phyloP scores from a whole-genome alignment of 2,329 filamentous ascomycete species.

The Coniochaeta sp. region DNA sequence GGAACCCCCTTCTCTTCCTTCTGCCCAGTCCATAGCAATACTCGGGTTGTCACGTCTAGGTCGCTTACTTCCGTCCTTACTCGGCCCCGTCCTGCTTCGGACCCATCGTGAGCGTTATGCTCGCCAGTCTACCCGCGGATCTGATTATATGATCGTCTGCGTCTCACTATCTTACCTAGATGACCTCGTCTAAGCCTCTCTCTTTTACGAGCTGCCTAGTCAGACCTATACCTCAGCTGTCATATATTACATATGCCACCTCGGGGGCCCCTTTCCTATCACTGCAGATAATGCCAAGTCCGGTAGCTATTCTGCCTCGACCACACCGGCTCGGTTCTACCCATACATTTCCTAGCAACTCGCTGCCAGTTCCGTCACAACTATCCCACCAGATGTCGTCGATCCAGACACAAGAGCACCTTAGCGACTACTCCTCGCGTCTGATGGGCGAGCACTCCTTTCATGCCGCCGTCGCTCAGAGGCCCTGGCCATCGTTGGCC shows the following conservation, averaged over 20 bases:
- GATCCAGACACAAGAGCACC: background rate
- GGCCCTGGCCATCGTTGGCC: conserved; percentile 16
- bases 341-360: background rate
- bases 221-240: background rate
- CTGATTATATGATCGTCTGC: background rate
- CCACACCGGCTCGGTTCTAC: background rate
- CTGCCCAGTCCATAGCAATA: background rate
- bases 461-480: background rate
- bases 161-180: background rate
- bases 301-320: background rate
- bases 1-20: background rate
- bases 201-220: background rate
- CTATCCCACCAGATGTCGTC: background rate
- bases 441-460: conserved; percentile 4
- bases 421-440: conserved; percentile 4
- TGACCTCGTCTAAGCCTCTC: too few relatives aligned
- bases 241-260: background rate
- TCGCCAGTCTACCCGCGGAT: background rate
- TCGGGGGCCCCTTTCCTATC: background rate
- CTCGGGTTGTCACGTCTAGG: background rate
- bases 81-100: background rate
- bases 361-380: background rate
- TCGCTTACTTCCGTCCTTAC: background rate
- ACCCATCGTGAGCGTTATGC: background rate
- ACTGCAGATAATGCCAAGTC: background rate